Evolutionary conservation across 208 protist genomes (phyloP).

Genomic region (Leishmania guyanensis): DNA sequence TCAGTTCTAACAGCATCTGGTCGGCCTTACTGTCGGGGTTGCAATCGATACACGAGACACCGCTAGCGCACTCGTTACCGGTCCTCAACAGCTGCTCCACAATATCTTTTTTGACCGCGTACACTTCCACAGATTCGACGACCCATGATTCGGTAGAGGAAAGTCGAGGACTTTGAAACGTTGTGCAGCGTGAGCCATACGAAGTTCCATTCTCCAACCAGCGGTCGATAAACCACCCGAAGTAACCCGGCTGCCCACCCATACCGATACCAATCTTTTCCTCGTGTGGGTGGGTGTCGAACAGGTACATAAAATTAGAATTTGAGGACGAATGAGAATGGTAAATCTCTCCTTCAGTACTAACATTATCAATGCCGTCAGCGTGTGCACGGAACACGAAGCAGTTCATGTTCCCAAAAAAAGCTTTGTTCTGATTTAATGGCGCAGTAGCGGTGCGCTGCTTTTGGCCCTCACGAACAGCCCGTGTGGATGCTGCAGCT

Average conservation of each 20-base stretch:
- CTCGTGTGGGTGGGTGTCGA: conserved; percentile 57
- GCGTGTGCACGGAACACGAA: conserved; percentile 49
- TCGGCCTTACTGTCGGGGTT: conserved; percentile 37
- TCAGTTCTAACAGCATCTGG: conserved; percentile 56
- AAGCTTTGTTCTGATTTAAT: conserved; percentile 51
- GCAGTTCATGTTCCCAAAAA: conserved; percentile 66
- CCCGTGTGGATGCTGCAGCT: conserved; percentile 46
- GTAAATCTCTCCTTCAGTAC: conserved; percentile 31
- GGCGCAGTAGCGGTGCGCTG: conserved; percentile 10
- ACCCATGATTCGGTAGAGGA: conserved; percentile 48
- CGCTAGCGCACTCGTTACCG: background rate
- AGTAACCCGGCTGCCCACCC: conserved; percentile 65
- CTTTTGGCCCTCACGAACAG: conserved; percentile 44
- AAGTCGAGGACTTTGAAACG: conserved; percentile 54
- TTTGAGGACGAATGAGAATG: conserved; percentile 43
- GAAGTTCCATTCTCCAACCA: conserved; percentile 70
- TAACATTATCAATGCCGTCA: conserved; percentile 3
- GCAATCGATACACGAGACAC: conserved; percentile 28
- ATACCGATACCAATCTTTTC: conserved; percentile 69
- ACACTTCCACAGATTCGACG: conserved; percentile 60
- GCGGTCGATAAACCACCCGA: conserved; percentile 71
- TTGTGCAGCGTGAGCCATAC: conserved; percentile 47
- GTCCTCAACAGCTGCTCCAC: conserved; percentile 21
- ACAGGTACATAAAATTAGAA: conserved; percentile 82
- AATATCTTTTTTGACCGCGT: conserved; percentile 48